Evolutionary conservation across 2,329 filamentous ascomycete genomes (phyloP), one percentile per base, ranked within the genome.

Genomic region (Colletotrichum phormii): DNA sequence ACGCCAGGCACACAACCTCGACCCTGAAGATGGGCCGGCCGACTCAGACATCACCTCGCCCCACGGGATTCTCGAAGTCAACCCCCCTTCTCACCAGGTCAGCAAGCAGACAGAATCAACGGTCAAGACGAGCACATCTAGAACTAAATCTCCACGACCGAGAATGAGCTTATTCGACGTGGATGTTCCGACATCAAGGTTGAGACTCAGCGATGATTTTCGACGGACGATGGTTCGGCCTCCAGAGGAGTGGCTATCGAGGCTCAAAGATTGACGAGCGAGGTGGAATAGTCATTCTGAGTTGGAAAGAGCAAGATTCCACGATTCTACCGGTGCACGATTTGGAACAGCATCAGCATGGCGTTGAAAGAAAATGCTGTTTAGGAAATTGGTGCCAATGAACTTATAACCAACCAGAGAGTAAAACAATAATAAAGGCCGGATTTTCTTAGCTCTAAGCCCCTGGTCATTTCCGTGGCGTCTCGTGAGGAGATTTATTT

Each of bases 41-140:
- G 67, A 65, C 1, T n/a, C 67, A 8, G 22, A 33, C 12, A 22
- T 70, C 24, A 70, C 67, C 1, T 59, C 37, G 0, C 67, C 61
- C 0, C 67, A 59, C 0, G 67, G 67, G 5, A 58, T 70, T 12
- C 18, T 60, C 6, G 67, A 70, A 18, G 12, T 59, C 6, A 11
- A 54, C 31, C 67, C 67, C 0, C 67, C 61, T 7, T 13, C 31
- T 31, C 61, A 29, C 0, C 60, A 46, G 0, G 2, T 33, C 13
- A 70, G 67, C 67, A 60, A 65, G 24, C 22, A 65, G 2, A 65
- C 61, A 8, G 24, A 70, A 12, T 70, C 67, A 5, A 70, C 54
- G 0, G 6, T 26, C 5, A 46, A 65, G 13, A 59, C 54, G 0
- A 24, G 42, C 12, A 18, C 33, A 11, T 59, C 54, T 26, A 42